These are phyloP conservation scores for Trichophyton benhamiae DNA, from an alignment of 2,329 filamentous ascomycete species.

Conservation along the genomic window DNA sequence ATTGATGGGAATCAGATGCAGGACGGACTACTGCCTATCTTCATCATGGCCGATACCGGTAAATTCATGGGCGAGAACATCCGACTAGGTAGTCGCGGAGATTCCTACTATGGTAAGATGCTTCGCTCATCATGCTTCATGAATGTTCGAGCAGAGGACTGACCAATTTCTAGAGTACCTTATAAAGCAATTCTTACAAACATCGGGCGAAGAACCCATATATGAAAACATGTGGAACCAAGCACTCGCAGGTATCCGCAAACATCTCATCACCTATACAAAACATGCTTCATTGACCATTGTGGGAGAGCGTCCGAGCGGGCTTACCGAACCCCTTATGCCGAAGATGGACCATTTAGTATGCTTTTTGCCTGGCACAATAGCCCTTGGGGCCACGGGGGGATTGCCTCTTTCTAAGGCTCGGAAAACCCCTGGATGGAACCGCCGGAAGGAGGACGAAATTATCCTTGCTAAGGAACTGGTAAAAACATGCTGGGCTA, in stretches of 20 bases:
- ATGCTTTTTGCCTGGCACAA: slow-evolving; percentile 94
- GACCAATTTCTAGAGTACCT: slow-evolving; percentile 56
- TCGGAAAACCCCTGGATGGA: slow-evolving; percentile 60
- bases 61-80: slow-evolving; percentile 75
- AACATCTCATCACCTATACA: slow-evolving; percentile 84
- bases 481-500: slow-evolving; percentile 96
- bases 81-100: slow-evolving; percentile 80
- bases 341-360: slow-evolving; percentile 98
- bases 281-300: slow-evolving; percentile 71
- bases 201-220: slow-evolving; percentile 68
- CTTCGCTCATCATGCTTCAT: neutral
- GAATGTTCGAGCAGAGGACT: neutral
- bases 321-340: slow-evolving; percentile 52
- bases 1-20: slow-evolving; percentile 68
- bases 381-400: slow-evolving; percentile 74
- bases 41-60: slow-evolving; percentile 66
- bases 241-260: slow-evolving; percentile 69
- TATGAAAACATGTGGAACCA: slow-evolving; percentile 93
- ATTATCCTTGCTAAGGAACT: slow-evolving; percentile 79
- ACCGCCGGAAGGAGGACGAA: slow-evolving; percentile 67
- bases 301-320: slow-evolving; percentile 70
- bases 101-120: slow-evolving; percentile 69
- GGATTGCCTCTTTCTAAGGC: slow-evolving; percentile 66
- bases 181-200: slow-evolving; percentile 96
- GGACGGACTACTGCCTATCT: slow-evolving; percentile 85